A percentile compares a stretch with the other conserved stretches of the same genome.
These are phyloP conservation scores for Boletellus emodensis DNA, from an alignment of 768 basidiomycete species.

Conservation along the genomic window DNA sequence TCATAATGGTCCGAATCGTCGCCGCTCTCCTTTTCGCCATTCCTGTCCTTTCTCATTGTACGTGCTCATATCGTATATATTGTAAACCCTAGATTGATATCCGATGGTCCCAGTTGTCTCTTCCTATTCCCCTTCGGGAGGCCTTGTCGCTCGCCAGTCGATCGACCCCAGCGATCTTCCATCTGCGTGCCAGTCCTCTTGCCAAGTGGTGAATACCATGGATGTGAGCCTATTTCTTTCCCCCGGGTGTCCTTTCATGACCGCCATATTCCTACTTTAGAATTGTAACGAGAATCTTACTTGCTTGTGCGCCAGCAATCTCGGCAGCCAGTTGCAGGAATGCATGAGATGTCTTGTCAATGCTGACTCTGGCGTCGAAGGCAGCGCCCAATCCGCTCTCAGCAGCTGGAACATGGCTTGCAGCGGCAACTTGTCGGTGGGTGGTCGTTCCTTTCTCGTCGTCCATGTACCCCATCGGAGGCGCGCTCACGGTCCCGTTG, in stretches of 20 bases:
- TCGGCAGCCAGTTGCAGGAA: conserved; percentile 11
- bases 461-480: too few species aligned
- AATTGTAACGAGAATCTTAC: conserved; percentile 1
- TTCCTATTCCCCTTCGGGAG: background rate
- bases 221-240: conserved; percentile 8
- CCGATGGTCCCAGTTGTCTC: background rate
- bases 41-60: conserved; percentile 13
- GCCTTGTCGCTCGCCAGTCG: conserved; percentile 22
- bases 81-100: background rate
- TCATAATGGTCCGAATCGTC: conserved; percentile 23
- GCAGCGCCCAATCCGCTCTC: conserved; percentile 8
- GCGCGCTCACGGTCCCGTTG: background rate
- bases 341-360: conserved; percentile 22
- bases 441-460: background rate
- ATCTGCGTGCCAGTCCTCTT: conserved; percentile 17
- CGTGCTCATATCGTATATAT: background rate
- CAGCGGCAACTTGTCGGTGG: conserved; percentile 16
- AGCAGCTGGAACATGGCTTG: conserved; percentile 17
- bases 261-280: background rate
- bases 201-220: conserved; percentile 18
- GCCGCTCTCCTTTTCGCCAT: conserved; percentile 13
- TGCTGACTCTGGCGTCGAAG: background rate
- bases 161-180: conserved; percentile 9
- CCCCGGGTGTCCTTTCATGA: background rate
- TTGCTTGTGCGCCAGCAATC: conserved; percentile 12